These are phyloP conservation scores for carrot (Daucus carota) DNA, from an alignment of 129 eudicot species.

Conservation along the genomic window DNA sequence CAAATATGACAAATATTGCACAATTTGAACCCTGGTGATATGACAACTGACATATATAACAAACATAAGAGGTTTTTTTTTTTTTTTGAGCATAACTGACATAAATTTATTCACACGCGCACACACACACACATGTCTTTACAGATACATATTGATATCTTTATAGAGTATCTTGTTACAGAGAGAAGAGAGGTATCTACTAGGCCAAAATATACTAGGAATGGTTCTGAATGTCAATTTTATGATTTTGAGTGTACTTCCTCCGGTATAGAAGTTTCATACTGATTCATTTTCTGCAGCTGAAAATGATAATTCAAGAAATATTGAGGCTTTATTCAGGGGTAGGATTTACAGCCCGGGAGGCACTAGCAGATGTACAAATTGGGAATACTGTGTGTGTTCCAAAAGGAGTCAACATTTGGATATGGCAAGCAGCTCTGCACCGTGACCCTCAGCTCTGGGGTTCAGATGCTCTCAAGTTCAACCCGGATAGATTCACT, in stretches of 20 bases:
- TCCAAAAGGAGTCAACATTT: conserved; percentile 40
- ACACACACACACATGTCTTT: too few species aligned
- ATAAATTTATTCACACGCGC: too few species aligned
- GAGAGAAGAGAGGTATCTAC: too few species aligned
- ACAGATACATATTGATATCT: too few species aligned
- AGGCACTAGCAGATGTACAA: conserved; percentile 32
- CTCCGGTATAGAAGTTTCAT: too few species aligned
- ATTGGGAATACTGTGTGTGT: conserved; percentile 23
- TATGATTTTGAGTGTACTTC: too few species aligned
- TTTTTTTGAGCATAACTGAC: too few species aligned
- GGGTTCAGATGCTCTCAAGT: conserved; percentile 31
- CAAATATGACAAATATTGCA: neutral
- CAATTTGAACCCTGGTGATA: neutral
- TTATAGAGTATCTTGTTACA: too few species aligned
- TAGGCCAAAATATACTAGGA: too few species aligned
- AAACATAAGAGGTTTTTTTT: too few species aligned
- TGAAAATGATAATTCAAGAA: conserved; percentile 54
- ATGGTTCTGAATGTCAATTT: too few species aligned
- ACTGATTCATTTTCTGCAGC: conserved; percentile 19
- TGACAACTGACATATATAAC: too few species aligned
- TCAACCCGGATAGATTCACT: conserved; percentile 54
- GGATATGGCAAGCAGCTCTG: conserved; percentile 19
- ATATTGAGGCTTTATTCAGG: conserved; percentile 47
- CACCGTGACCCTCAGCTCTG: conserved; percentile 44
- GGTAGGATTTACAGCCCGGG: conserved; percentile 29